A percentile compares a stretch with the other conserved stretches of the same genome.
These are phyloP conservation scores for Neurospora sp. DNA, from an alignment of 495 filamentous ascomycete species.

Conservation along the genomic window DNA sequence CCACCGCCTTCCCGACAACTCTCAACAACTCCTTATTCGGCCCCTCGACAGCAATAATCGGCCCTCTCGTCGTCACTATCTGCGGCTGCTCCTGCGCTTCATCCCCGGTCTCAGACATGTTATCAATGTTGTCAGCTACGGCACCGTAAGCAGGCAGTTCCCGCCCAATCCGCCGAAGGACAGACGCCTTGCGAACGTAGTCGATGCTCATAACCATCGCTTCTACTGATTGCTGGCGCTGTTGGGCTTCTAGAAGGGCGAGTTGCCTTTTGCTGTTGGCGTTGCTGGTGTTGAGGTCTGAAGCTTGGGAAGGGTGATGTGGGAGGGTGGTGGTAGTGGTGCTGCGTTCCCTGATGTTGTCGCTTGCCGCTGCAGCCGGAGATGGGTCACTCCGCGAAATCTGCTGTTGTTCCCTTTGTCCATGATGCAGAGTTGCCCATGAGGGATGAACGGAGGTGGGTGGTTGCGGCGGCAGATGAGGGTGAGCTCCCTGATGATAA, in stretches of 20 bases:
- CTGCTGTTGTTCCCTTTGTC: not conserved
- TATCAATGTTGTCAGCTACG: not conserved
- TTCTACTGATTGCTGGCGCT: slow-evolving; percentile 37
- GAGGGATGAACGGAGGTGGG: not conserved
- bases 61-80: slow-evolving; percentile 44
- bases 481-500: not conserved
- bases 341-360: not conserved
- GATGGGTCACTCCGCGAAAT: not conserved
- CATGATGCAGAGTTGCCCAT: not conserved
- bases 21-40: slow-evolving; percentile 44
- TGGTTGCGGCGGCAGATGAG: not conserved
- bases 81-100: slow-evolving; percentile 24
- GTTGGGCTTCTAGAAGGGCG: not conserved
- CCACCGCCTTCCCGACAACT: slow-evolving; percentile 50
- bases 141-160: not conserved
- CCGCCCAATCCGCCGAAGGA: slow-evolving; percentile 24
- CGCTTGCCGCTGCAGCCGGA: not conserved
- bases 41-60: slow-evolving; percentile 78
- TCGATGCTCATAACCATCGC: slow-evolving; percentile 67
- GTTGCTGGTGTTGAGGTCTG: not conserved
- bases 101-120: slow-evolving; percentile 26
- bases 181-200: slow-evolving; percentile 48
- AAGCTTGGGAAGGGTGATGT: not conserved
- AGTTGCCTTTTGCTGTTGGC: not conserved
- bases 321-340: not conserved